Evolutionary conservation across 2,329 filamentous ascomycete genomes (phyloP), one percentile per base, ranked within the genome.

Genomic region (Westerdykella ornata): DNA sequence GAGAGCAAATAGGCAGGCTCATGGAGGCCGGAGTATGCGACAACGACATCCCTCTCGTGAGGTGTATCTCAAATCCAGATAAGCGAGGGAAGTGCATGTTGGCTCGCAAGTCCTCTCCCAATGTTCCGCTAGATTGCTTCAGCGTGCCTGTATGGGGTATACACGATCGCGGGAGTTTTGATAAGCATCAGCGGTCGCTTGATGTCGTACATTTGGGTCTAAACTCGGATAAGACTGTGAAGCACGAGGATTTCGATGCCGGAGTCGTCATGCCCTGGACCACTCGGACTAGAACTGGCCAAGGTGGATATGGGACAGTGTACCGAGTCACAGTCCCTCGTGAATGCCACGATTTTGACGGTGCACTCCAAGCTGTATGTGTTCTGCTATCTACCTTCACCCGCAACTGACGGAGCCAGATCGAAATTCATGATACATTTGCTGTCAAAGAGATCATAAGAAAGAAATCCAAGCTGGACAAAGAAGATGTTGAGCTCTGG

Each of bases 251-350:
- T 3, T 45, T 35, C 26, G 14, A 19, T n/a, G 5, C 26, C 2
- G 12, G 26, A 20, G 20, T 20, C 8, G 39, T 45, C n/a, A 3
- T 44, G 14, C 41, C 41, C 13, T 44, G 41, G 36, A 39, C 29
- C 30, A 32, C 22, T 12, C 31, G 15, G 16, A 12, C 13, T 30
- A 38, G 32, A 5, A 19, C 2, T 15, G 9, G 11, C 4, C 18
- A 26, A 15, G 43, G 43, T 9, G 43, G 43, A 18, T 45, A 35
- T 37, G 39, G 43, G 3, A 16, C 29, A 8, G 14, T 45, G 9
- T 36, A 19, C 13, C 37, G 39, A 15, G 31, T 38, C 15, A 14
- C 14, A 8, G 34, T 39, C n/a, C 39, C 41, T 16, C 22, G 4
- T 12, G 13, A 18, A 32, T 36, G 15, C 8, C 39, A 45, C 32